phyloP scores from a whole-genome alignment of 2,329 filamentous ascomycete species.

The Magnaporthiopsis incrustans region DNA sequence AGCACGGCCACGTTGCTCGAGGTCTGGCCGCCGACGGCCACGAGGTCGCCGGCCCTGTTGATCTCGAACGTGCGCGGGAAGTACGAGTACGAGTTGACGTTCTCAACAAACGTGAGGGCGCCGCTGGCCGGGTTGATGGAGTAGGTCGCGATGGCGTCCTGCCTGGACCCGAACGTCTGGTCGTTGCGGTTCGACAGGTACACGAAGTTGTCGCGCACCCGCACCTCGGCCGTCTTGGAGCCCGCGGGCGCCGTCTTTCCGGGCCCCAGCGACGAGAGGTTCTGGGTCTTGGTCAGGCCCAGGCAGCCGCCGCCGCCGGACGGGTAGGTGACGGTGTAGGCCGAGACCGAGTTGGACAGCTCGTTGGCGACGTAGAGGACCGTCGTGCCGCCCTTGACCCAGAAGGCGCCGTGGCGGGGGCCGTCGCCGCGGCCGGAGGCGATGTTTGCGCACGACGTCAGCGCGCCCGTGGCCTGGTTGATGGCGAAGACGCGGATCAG shows the following conservation, averaged over 20 bases:
- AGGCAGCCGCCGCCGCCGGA: conserved; percentile 30
- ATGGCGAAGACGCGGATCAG: conserved; percentile 45
- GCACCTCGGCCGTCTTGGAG: conserved; percentile 48
- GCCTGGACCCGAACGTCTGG: conserved; percentile 42
- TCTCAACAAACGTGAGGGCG: conserved; percentile 40
- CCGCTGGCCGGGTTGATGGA: conserved; percentile 36
- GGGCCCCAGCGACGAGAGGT: conserved; percentile 36
- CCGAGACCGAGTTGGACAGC: conserved; percentile 38
- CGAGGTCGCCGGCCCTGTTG: conserved; percentile 48
- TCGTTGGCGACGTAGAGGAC: conserved; percentile 31
- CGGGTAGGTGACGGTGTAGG: conserved; percentile 40
- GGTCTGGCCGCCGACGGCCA: conserved; percentile 57
- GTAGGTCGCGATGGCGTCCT: conserved; percentile 50
- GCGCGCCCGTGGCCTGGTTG: conserved; percentile 31
- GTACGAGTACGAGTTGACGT: conserved; percentile 47
- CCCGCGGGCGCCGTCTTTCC: conserved; percentile 32
- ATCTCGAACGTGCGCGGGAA: conserved; percentile 57
- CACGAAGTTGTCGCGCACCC: conserved; percentile 44
- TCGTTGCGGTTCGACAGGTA: conserved; percentile 57
- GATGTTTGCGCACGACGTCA: conserved; percentile 37
- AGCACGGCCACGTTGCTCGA: conserved; percentile 52
- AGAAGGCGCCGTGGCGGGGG: conserved; percentile 45
- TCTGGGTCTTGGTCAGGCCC: conserved; percentile 34
- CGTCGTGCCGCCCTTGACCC: conserved; percentile 24
- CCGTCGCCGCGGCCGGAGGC: conserved; percentile 37